A percentile compares a stretch with the other conserved stretches of the same genome.
Conservation (phyloP, 805 yeast genomes). For the Cyberlindnera japonica region DNA sequence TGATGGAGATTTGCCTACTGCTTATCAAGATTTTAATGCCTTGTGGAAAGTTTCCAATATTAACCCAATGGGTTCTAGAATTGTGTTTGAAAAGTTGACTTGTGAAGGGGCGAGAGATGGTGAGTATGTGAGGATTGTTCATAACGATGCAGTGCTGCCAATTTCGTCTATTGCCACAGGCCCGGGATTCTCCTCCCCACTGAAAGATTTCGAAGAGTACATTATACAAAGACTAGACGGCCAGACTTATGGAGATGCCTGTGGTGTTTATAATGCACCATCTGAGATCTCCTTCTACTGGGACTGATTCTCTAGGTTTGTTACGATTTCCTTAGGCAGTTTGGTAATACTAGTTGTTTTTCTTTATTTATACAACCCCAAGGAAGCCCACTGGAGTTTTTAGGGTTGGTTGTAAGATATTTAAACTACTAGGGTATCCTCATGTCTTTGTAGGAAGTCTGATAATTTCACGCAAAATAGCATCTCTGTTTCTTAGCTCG, state of each 20-base stretch:
- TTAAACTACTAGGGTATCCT: too few species aligned
- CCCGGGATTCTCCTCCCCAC: slow-evolving; percentile 43
- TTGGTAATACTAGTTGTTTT: too few species aligned
- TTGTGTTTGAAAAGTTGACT: slow-evolving; percentile 41
- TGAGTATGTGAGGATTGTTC: slow-evolving; percentile 38
- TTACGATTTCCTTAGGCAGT: too few species aligned
- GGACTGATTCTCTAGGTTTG: too few species aligned
- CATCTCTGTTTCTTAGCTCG: too few species aligned
- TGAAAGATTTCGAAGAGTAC: slow-evolving; percentile 25
- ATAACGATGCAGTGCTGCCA: slow-evolving; percentile 50
- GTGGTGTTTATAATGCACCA: slow-evolving; percentile 15
- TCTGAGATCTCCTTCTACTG: slow-evolving; percentile 30
- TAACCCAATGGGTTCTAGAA: slow-evolving; percentile 52
- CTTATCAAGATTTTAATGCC: slow-evolving; percentile 40
- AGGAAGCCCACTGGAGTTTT: too few species aligned
- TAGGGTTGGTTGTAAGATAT: too few species aligned
- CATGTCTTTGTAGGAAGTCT: too few species aligned
- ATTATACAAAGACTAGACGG: slow-evolving; percentile 16
- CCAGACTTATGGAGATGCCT: slow-evolving; percentile 14
- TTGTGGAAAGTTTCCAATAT: slow-evolving; percentile 44
- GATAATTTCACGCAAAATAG: too few species aligned
- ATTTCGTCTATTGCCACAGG: slow-evolving; percentile 39
- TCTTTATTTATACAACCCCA: too few species aligned
- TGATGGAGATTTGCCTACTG: slow-evolving; percentile 33
- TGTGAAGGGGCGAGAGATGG: slow-evolving; percentile 30